Conservation (phyloP, 306 rosid genomes). For the Prunus mume region DNA sequence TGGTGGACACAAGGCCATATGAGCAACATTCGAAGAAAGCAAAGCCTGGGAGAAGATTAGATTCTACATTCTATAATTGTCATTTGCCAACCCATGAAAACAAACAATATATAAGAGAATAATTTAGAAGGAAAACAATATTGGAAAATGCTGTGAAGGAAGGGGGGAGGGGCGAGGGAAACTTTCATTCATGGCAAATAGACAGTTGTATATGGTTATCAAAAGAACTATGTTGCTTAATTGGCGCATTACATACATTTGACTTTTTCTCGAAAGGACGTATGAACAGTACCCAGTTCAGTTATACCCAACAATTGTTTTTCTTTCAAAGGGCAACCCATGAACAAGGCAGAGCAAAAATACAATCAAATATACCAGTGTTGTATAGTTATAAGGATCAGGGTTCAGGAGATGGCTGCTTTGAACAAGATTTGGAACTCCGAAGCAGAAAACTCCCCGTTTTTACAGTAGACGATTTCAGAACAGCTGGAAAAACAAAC, state of each 20-base stretch:
- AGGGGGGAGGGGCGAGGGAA: neutral
- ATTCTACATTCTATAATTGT: neutral
- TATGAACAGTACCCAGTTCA: slow-evolving; percentile 48
- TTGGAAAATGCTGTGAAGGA: neutral
- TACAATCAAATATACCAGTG: slow-evolving; percentile 45
- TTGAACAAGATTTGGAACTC: slow-evolving; percentile 31
- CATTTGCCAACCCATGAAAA: neutral
- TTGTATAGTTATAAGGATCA: slow-evolving; percentile 44
- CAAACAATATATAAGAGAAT: neutral
- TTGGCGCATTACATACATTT: slow-evolving; percentile 40
- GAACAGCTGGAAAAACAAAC: slow-evolving; percentile 88
- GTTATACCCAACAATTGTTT: slow-evolving; percentile 31
- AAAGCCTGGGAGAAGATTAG: neutral
- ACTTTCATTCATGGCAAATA: slow-evolving; percentile 42
- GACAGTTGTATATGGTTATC: slow-evolving; percentile 26
- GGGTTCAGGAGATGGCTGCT: slow-evolving; percentile 42
- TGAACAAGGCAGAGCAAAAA: slow-evolving; percentile 34
- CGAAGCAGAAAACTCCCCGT: slow-evolving; percentile 50
- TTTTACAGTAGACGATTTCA: slow-evolving; percentile 35
- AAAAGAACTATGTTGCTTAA: slow-evolving; percentile 43
- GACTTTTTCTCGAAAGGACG: slow-evolving; percentile 38
- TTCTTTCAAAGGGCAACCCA: slow-evolving; percentile 31
- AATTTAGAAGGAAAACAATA: neutral
- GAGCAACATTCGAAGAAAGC: neutral
- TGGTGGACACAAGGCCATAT: neutral